Evolutionary conservation across 345 rosid genomes (phyloP).

Genomic region (Geranium rotundifolium): DNA sequence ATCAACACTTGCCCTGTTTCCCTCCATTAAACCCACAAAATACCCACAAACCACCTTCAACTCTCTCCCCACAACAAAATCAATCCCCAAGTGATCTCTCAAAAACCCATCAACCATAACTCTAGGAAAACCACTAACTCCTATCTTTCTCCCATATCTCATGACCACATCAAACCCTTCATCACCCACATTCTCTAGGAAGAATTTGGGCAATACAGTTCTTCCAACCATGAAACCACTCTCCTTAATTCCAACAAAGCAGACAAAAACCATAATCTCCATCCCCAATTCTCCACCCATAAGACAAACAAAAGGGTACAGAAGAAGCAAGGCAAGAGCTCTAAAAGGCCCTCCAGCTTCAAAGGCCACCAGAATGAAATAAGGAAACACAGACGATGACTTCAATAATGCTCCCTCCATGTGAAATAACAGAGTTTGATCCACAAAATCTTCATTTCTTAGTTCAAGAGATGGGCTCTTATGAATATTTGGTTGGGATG

Average conservation of each 20-base stretch:
- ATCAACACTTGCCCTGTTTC: not conserved
- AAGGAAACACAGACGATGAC: constrained; percentile 41
- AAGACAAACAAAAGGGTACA: constrained; percentile 35
- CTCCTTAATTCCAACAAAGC: constrained; percentile 37
- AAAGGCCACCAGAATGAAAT: constrained; percentile 61
- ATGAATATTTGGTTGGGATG: too few species aligned
- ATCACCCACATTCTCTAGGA: constrained; percentile 41
- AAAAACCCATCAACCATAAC: constrained; percentile 51
- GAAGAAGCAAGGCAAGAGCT: constrained; percentile 33
- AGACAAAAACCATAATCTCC: constrained; percentile 35
- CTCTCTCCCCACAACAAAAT: constrained; percentile 38
- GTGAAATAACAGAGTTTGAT: constrained; percentile 28
- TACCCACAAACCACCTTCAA: constrained; percentile 32
- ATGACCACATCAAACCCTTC: constrained; percentile 40
- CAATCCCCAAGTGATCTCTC: constrained; percentile 35
- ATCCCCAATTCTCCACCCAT: constrained; percentile 28
- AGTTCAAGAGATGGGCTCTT: too few species aligned
- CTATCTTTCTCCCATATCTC: constrained; percentile 28
- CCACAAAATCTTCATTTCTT: too few species aligned
- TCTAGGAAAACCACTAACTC: constrained; percentile 39
- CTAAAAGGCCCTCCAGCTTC: constrained; percentile 52
- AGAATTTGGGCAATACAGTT: constrained; percentile 46
- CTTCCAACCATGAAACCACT: constrained; percentile 28
- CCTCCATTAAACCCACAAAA: constrained; percentile 41
- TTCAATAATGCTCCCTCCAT: constrained; percentile 38